These are phyloP conservation scores for Exophiala oligosperma DNA, from an alignment of 2,329 filamentous ascomycete species.

Conservation along the genomic window DNA sequence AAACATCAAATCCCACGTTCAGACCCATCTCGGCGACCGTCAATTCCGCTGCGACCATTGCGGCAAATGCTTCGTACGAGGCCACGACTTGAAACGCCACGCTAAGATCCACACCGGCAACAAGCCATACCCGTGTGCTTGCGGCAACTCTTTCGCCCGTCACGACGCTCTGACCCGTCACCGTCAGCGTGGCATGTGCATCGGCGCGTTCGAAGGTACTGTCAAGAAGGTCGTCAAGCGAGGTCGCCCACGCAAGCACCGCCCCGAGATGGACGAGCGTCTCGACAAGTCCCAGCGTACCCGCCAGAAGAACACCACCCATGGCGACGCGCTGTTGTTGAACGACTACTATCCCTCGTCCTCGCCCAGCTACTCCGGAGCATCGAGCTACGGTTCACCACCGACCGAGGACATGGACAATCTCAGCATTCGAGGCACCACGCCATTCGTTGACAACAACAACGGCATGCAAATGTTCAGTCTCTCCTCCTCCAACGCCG, in stretches of 20 bases:
- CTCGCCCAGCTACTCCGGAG: constrained; percentile 37
- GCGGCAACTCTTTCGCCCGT: constrained; percentile 89
- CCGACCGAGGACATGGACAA: constrained; percentile 43
- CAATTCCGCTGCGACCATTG: constrained; percentile 94
- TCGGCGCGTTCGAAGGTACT: constrained; percentile 85
- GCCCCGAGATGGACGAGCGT: constrained; percentile 60
- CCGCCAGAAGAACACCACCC: constrained; percentile 34
- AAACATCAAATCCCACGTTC: constrained; percentile 97
- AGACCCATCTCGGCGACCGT: constrained; percentile 94
- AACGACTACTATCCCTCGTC: constrained; percentile 39
- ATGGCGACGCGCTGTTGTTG: neutral
- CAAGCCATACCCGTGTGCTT: constrained; percentile 93
- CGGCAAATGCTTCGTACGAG: constrained; percentile 92
- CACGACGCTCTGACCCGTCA: constrained; percentile 95
- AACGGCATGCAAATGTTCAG: constrained; percentile 29
- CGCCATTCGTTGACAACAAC: constrained; percentile 28
- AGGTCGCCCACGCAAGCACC: constrained; percentile 63
- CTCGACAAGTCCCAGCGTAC: constrained; percentile 58
- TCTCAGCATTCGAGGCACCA: constrained; percentile 40
- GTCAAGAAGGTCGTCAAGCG: constrained; percentile 68
- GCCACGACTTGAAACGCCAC: constrained; percentile 95
- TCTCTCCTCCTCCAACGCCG: constrained; percentile 1
- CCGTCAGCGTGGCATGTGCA: constrained; percentile 92
- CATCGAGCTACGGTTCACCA: constrained; percentile 42
- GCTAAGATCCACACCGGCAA: constrained; percentile 96